Evolutionary conservation across 2,329 filamentous ascomycete species (phyloP).

Genomic region (Biscogniauxia sp.): DNA sequence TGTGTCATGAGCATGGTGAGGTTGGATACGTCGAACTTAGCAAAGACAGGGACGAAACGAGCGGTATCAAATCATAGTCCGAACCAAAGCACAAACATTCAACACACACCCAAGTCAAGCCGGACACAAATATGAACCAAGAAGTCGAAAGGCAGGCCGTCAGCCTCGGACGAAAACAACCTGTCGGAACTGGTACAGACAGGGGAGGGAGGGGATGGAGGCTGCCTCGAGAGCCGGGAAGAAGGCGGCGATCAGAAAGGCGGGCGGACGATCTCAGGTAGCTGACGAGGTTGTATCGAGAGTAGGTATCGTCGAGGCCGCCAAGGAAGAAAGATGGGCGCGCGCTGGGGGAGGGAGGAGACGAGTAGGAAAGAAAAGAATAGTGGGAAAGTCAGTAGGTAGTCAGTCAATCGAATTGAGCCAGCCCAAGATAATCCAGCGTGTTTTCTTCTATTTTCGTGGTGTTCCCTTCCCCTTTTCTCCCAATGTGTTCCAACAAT

Average conservation of each 20-base stretch:
- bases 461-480: background rate
- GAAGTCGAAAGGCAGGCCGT: slow-evolving; percentile 8
- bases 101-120: slow-evolving; percentile 9
- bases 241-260: background rate
- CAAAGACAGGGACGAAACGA: slow-evolving; percentile 15
- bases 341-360: slow-evolving; percentile 3
- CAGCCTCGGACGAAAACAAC: background rate
- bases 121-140: slow-evolving; percentile 13
- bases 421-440: slow-evolving; percentile 8
- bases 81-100: slow-evolving; percentile 12
- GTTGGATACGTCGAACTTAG: slow-evolving; percentile 25
- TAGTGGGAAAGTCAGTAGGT: background rate
- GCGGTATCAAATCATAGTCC: slow-evolving; percentile 30
- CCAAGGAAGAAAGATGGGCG: background rate
- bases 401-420: background rate
- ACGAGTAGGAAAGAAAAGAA: background rate
- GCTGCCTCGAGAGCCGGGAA: background rate
- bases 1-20: slow-evolving; percentile 56
- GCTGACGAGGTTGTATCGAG: no score
- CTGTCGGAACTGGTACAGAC: no score
- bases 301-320: background rate
- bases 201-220: no score
- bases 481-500: background rate
- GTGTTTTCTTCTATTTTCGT: slow-evolving; percentile 1
- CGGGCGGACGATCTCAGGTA: background rate